Evolutionary conservation across 805 yeast species (phyloP).

Genomic region (Saturnispora bothae): DNA sequence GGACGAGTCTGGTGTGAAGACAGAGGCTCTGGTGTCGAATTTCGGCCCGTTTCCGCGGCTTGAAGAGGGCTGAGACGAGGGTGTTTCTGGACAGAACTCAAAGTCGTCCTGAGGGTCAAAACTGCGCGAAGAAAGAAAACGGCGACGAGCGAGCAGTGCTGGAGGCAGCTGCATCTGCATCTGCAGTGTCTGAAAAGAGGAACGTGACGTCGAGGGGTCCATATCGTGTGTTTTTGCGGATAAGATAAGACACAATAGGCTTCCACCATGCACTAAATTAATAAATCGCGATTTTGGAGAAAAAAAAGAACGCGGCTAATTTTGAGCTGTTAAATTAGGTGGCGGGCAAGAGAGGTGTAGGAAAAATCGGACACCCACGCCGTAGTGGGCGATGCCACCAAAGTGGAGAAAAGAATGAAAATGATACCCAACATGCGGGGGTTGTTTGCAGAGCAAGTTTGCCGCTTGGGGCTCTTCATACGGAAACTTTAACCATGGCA

Average conservation of each 20-base stretch:
- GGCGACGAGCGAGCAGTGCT: slow-evolving; percentile 3
- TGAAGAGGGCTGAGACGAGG: background rate
- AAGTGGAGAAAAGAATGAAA: no score
- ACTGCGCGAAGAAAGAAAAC: slow-evolving; percentile 5
- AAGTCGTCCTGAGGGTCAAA: slow-evolving; percentile 7
- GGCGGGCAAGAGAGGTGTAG: no score
- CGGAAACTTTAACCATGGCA: no score
- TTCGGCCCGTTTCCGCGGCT: background rate
- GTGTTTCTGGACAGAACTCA: slow-evolving; percentile 7
- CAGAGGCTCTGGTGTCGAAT: slow-evolving; percentile 6
- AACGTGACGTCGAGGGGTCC: background rate
- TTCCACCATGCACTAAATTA: no score
- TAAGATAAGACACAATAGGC: background rate
- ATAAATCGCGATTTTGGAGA: no score
- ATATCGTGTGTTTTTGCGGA: background rate
- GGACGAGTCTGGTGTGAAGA: slow-evolving; percentile 8
- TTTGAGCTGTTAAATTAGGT: no score
- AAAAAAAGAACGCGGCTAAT: no score
- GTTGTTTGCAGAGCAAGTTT: no score
- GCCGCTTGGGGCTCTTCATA: no score
- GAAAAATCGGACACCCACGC: no score
- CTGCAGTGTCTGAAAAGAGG: background rate
- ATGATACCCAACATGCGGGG: no score
- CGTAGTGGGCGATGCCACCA: no score
- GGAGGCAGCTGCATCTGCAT: background rate